A percentile compares a stretch with the other conserved stretches of the same genome.
phyloP scores from a whole-genome alignment of 2,329 filamentous ascomycete species.

The Fusarium cicatricum region DNA sequence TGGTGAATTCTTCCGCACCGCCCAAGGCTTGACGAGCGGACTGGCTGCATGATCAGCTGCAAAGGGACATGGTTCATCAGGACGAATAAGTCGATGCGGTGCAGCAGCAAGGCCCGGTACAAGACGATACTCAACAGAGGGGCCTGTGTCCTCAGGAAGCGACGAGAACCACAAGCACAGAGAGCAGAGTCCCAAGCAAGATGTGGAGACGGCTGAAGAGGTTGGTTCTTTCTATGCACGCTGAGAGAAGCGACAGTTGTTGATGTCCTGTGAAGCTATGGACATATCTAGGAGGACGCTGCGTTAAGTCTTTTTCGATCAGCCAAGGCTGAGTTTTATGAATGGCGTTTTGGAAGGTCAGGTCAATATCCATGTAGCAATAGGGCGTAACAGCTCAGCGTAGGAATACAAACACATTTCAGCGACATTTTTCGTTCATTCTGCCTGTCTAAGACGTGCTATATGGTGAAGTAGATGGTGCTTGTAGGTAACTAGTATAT shows the following conservation, averaged over 20 bases:
- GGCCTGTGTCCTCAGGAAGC: neutral
- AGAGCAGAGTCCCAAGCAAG: neutral
- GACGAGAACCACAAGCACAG: neutral
- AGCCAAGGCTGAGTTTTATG: neutral
- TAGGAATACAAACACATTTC: no score
- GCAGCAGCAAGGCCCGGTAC: neutral
- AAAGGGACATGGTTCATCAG: neutral
- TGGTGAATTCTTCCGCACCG: no score
- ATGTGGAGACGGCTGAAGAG: neutral
- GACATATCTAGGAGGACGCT: slow-evolving; percentile 4
- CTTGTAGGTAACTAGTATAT: no score
- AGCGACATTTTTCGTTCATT: no score
- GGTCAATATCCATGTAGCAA: no score
- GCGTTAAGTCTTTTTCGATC: neutral
- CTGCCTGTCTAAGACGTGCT: no score
- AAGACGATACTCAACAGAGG: neutral
- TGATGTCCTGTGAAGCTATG: neutral
- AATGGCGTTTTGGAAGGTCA: no score
- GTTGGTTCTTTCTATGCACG: neutral
- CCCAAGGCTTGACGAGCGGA: neutral
- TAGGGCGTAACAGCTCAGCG: no score
- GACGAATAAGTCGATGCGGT: neutral
- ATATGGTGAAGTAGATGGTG: no score
- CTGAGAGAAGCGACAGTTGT: neutral
- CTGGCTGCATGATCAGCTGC: neutral